Evolutionary conservation across 2,329 filamentous ascomycete species (phyloP), one percentile per base, ranked within the genome.

Genomic region (Akanthomyces dipterigenus): DNA sequence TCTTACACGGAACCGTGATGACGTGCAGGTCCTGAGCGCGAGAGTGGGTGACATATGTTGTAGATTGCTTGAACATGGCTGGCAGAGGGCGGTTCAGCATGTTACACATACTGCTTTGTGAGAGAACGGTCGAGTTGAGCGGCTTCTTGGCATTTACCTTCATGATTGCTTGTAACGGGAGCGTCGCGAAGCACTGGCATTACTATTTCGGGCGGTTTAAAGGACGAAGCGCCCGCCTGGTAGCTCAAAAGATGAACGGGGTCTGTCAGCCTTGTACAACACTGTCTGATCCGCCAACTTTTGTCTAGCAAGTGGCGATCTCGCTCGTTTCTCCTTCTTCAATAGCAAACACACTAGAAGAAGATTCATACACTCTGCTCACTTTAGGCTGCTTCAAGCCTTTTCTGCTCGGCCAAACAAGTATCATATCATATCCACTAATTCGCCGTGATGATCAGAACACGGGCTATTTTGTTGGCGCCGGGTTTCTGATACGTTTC

Each of bases 401-500:
- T 11, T 22, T 24, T 46, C 24, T 12, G 11, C 14, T 18, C 24
- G 18, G 7, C 14, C n/a, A n/a, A 34, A 34, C 12, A 38, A 16
- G 40, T 45, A 8, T 45, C n/a, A n/a, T n/a, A n/a, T 45, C 40
- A 36, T 38, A 16, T 38, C 36, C 36, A 38, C 36, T 38, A 11
- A 38, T 38, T 38, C 5, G 14, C 43, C 11, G 5, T 55, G 38
- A 24, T 24, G 34, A 26, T 55, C 40, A 34, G 28, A 45, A 45
- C 34, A 55, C 50, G 40, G 20, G 24, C 28, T 38, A 9, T 4
- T n/a, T n/a, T 2, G 20, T 28, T 50, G 22, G 55, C 38, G 56
- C 48, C 24, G n/a, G 24, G 59, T 61, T 61, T 61, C 45, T 45
- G 50, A 50, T 20, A 9, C 45, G 59, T 61, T 61, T 61, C 59